Evolutionary conservation across 139 green algal genomes (phyloP), one percentile per base, ranked within the genome.

Genomic region (Closterium sp.): DNA sequence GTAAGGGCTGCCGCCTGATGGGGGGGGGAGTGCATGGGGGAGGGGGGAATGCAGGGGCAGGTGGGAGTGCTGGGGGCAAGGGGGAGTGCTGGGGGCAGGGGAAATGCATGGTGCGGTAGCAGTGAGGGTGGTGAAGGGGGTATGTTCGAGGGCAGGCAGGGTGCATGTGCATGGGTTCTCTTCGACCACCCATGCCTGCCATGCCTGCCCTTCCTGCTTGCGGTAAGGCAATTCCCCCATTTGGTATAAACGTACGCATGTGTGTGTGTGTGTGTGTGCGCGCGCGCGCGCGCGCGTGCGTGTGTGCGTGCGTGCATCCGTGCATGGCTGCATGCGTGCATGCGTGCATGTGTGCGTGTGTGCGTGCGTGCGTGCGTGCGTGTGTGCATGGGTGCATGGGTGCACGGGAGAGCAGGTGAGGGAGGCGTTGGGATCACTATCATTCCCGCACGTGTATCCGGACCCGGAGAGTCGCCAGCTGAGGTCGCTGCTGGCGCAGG

Each of bases 391-490:
- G n/a, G n/a, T n/a, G n/a, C n/a, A n/a, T n/a, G n/a, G n/a, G n/a
- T n/a, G n/a, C 62, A 79, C 27, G 19, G 34, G 27, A 21, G 38
- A 38, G 89, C 91, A 94, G 92, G 98, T 99, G 13, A 91, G 95
- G 10, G 84, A 97, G 38, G 98, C 98, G 7, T 94, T 99, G n/a
- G 97, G 94, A 4, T 95, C 79, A 1, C 97, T 99, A 96, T 10
- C 94, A 0, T 99, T 98, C 90, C 97, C 98, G 0, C 96, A 99
- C 94, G 98, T 99, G 86, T 99, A 99, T 93, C 98, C 98, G 13
- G 98, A 99, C 94, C 98, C 98, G 10, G 97, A 99, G 95, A 97
- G 96, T 1, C 92, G 97, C 6, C 91, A 90, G 29, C 95, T 99
- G 73, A 95, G 98, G 0, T 94, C 95, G 45, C 97, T 95, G 0